Base-by-base conservation (phyloP, 2,329 filamentous ascomycete genomes). In the Pseudogymnoascus sp. region DNA sequence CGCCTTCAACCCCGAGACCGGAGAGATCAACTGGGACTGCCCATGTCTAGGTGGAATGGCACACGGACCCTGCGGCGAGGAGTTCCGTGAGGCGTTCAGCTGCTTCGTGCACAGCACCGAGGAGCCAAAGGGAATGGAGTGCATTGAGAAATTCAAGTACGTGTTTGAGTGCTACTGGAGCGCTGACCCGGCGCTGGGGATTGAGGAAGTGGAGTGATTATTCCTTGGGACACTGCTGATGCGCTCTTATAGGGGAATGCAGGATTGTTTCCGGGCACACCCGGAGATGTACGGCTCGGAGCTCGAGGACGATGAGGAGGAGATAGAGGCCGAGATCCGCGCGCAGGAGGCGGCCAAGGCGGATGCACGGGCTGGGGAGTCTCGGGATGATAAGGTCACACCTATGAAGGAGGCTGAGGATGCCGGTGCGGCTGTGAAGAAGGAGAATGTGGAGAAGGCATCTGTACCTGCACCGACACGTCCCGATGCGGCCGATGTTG, bases 11-110 rank as follows among this genome's bases (percentile, higher is more conserved):
- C 92, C 92, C 2, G 94, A 97, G 79, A 99, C 94, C 8, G 94
- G 94, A 68, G 94, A 99, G 82, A 99, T 99, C 77, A 99, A 99
- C 81, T 99, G 94, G 94, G 94, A 97, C 74, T 99, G 94, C 76
- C 94, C 94, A 14, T 99, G 94, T 74, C 79, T 99, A 35, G 94
- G 94, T 57, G 94, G 94, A 60, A 99, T 99, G 94, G 94, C 94
- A 6, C 78, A 96, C 72, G 94, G 94, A 0, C 94, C 94, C 60
- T 99, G 94, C 73, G 94, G 94, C 57, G 90, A 95, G 73, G 87
- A 97, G 71, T 99, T 99, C 83, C 92, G 88, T 79, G 86, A 87
- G 22, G 94, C 94, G 0, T 99, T 99, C 71, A 96, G 92, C 83
- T 99, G 94, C 78, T 99, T 99, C 71, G 92, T 99, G n/a, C 94